Evolutionary conservation across 495 filamentous ascomycete genomes (phyloP), one percentile per base, ranked within the genome.

Genomic region (Aspergillus indologenus): DNA sequence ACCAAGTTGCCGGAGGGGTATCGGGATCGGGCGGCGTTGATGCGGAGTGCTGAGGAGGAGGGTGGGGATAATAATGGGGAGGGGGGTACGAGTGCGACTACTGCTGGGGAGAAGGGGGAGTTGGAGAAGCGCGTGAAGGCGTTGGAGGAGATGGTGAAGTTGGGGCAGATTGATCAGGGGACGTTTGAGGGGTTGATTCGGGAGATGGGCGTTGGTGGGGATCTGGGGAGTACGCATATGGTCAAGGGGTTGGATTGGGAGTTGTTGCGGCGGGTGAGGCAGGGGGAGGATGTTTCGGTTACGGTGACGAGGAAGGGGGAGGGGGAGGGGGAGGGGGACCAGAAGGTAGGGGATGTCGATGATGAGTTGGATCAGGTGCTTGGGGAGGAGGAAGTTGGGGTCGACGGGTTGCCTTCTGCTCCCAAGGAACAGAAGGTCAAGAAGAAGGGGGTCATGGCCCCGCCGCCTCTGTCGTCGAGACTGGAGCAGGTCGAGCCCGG

Each of bases 241-340:
- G 85, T 96, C 29, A 98, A 97, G 72, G 94, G 94, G 1, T 72
- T 98, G 58, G 95, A 98, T 73, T 88, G 87, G 65, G 85, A 85
- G 71, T 72, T 98, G 19, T 73, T 98, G 49, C 84, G 87, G 70
- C 81, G 88, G 65, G 81, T 91, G 26, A 81, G 79, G 63, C 83
- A 79, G 52, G 90, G 90, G 5, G 90, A 93, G 70, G 85, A 93
- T 76, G 80, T 92, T 34, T 73, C 73, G 21, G n/a, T n/a, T n/a
- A 64, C 63, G 22, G 67, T 67, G 11, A 54, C 54, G 19, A 58
- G 68, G 42, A 54, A 56, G 22, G 63, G 68, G 6, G 59, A 63
- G 60, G 47, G 46, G 49, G 59, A 51, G 3, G 26, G 26, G 17
- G 62, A 71, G 17, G 63, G 44, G 24, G 63, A 58, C 9, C 61